Conservation (phyloP, 2,329 filamentous ascomycete species). For the Microsporum ferrugineum region DNA sequence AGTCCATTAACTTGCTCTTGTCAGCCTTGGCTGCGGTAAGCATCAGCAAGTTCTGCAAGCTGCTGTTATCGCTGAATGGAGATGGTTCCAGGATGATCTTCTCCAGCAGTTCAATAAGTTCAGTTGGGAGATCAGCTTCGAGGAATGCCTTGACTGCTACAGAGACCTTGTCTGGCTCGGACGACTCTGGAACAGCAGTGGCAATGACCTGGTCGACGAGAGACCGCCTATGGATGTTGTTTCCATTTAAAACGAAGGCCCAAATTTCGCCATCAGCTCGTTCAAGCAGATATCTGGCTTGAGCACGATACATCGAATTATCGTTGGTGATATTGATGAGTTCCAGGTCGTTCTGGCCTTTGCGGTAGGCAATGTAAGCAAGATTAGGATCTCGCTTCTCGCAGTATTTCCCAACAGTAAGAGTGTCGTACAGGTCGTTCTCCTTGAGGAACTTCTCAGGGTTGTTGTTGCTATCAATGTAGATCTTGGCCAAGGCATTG, state of each 20-base stretch:
- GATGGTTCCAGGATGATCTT: conserved; percentile 99
- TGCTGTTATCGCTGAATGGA: conserved; percentile 93
- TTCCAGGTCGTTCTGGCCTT: conserved; percentile 95
- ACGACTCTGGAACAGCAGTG: conserved; percentile 85
- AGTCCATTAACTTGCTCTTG: conserved; percentile 87
- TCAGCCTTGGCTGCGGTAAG: conserved; percentile 95
- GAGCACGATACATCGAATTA: conserved; percentile 99
- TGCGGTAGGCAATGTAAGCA: conserved; percentile 86
- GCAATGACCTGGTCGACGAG: conserved; percentile 93
- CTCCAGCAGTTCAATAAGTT: conserved; percentile 93
- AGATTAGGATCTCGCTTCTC: conserved; percentile 97
- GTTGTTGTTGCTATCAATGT: conserved; percentile 97
- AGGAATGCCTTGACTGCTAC: conserved; percentile 90
- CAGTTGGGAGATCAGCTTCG: conserved; percentile 75
- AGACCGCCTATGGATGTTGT: conserved; percentile 89
- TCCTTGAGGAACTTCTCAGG: conserved; percentile 95
- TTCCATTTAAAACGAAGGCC: conserved; percentile 86
- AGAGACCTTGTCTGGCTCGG: conserved; percentile 86
- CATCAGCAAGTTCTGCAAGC: conserved; percentile 89
- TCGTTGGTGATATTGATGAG: conserved; percentile 97
- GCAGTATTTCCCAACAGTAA: conserved; percentile 92
- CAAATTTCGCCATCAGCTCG: conserved; percentile 83
- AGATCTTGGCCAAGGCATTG: conserved; percentile 97
- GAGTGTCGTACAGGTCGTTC: conserved; percentile 90
- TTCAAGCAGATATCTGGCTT: conserved; percentile 87